Evolutionary conservation across 2,329 filamentous ascomycete species (phyloP).

Genomic region (Colletotrichum orbiculare): DNA sequence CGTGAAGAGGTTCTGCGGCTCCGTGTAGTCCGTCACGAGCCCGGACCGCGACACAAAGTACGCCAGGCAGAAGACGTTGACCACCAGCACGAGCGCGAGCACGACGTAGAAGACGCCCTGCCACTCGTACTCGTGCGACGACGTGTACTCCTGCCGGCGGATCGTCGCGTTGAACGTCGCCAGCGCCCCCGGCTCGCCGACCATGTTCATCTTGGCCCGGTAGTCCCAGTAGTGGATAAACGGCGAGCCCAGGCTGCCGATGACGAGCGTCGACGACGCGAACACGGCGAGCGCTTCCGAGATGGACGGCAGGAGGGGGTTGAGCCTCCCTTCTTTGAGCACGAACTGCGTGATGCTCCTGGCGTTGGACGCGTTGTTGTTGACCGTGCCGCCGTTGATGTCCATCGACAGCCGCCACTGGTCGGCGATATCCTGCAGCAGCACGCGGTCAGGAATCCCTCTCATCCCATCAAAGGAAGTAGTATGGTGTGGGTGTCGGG

Average conservation of each 20-base stretch:
- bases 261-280: constrained; percentile 72
- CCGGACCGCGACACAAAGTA: constrained; percentile 68
- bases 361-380: constrained; percentile 68
- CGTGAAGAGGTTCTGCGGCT: constrained; percentile 80
- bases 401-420: constrained; percentile 67
- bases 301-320: constrained; percentile 70
- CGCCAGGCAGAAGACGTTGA: constrained; percentile 72
- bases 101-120: constrained; percentile 76
- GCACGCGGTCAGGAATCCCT: no score
- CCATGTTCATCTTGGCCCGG: constrained; percentile 41
- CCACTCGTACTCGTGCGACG: constrained; percentile 69
- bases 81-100: constrained; percentile 71
- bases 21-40: constrained; percentile 81
- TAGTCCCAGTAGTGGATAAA: constrained; percentile 69
- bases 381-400: constrained; percentile 64
- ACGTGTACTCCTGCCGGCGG: constrained; percentile 75
- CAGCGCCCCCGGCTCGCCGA: constrained; percentile 56
- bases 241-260: constrained; percentile 67
- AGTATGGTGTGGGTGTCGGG: not conserved
- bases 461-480: not conserved
- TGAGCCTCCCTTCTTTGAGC: constrained; percentile 53
- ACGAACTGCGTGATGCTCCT: constrained; percentile 68
- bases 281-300: constrained; percentile 80
- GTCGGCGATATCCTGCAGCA: constrained; percentile 55
- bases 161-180: constrained; percentile 74